A percentile compares a stretch with the other conserved stretches of the same genome.
Evolutionary conservation across 2,329 filamentous ascomycete genomes (phyloP).

Genomic region (Talaromyces amestolkiae): DNA sequence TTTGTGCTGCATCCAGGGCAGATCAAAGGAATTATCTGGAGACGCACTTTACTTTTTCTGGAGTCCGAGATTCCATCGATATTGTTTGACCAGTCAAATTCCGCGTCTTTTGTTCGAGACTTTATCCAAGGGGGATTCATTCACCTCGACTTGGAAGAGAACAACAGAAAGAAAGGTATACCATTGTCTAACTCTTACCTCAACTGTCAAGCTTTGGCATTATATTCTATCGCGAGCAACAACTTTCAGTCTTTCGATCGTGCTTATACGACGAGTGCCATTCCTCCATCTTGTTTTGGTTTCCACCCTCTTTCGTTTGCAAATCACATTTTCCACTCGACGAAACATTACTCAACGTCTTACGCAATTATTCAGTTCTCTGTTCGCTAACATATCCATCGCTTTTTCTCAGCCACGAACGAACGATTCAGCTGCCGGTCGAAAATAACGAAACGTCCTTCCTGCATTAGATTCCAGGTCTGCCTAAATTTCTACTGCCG

Average conservation of each 20-base stretch:
- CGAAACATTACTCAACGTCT: neutral
- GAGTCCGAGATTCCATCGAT: conserved; percentile 5
- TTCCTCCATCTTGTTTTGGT: neutral
- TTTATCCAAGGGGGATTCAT: neutral
- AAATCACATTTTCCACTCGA: neutral
- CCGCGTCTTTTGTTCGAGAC: conserved; percentile 5
- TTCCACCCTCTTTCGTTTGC: neutral
- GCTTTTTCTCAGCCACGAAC: neutral
- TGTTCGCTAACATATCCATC: neutral
- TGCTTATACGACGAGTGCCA: neutral
- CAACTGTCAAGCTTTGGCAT: neutral
- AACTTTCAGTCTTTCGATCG: neutral
- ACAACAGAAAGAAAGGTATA: conserved; percentile 10
- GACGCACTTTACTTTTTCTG: conserved; percentile 6
- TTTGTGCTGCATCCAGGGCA: neutral
- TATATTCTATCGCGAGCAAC: neutral
- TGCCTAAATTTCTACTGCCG: conserved; percentile 9
- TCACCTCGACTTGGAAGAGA: neutral
- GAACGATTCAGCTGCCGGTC: neutral
- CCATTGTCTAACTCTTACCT: neutral
- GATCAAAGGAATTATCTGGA: neutral
- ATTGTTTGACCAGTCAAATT: conserved; percentile 6
- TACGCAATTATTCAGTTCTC: neutral
- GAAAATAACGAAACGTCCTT: neutral
- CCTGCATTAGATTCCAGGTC: neutral